Evolutionary conservation across 805 yeast genomes (phyloP), one percentile per base, ranked within the genome.

Genomic region (Metschnikowia reukaufii): DNA sequence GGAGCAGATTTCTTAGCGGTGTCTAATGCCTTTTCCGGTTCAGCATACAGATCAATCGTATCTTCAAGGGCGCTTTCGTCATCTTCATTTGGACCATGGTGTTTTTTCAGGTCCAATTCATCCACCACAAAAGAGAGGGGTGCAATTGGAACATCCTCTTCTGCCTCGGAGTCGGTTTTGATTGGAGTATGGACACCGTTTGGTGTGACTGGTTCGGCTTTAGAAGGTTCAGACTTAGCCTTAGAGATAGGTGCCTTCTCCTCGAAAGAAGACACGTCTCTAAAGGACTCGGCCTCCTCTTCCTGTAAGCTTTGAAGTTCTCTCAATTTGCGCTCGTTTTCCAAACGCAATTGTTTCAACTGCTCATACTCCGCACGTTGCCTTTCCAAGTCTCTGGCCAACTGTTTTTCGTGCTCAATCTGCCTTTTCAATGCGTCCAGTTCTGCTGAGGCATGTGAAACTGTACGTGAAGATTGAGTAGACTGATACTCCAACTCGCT

Each of bases 341-440:
- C 60, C 27, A 63, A 48, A 38, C 67, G 59, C 50, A 56, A 49
- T 44, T 49, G 36, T 45, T 63, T 65, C 52, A 71, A 61, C 27
- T 58, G 54, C 48, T 69, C 72, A 49, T 64, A 70, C 44, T 70
- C 73, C 25, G 64, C 52, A 31, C 70, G 67, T 48, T 66, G 64
- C 16, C 52, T 47, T 52, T 74, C 79, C 42, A 74, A 54, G 46
- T 69, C 64, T 35, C 62, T 63, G 19, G 73, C 73, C 44, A 65
- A 48, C 16, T 57, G 59, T 56, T 66, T 67, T 52, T 77, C 79
- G 46, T 67, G 55, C 38, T 64, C 70, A 17, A 74, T 61, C 53
- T 73, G 67, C 44, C 62, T 53, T 47, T 68, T 64, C 21, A 72
- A 56, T 35, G 49, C 63, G 46, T 60, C 53, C 39, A 59, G 51